Evolutionary conservation across 2,329 filamentous ascomycete genomes (phyloP), one percentile per base, ranked within the genome.

Genomic region (Epichloe brachyelytri): DNA sequence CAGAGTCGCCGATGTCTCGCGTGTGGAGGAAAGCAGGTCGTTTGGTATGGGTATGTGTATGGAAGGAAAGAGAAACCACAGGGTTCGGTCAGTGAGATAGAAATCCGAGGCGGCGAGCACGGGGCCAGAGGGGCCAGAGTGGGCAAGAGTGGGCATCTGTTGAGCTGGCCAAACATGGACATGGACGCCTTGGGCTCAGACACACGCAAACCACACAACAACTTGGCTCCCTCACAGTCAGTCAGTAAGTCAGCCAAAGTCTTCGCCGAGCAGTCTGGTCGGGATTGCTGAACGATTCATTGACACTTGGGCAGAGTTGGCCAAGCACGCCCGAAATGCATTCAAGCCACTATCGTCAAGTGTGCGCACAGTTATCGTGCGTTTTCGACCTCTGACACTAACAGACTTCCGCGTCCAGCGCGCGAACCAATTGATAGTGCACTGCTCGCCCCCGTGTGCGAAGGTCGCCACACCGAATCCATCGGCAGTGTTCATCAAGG

Each of bases 41-140:
- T 44, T 43, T 19, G 43, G 34, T 44, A 38, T 49, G 40, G 49
- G 33, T 43, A 49, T 46, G 49, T 49, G 49, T 40, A 50, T 54
- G 52, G 52, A 52, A 52, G 39, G 46, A 48, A 46, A 48, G 46
- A 52, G 50, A 52, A 54, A 49, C 30, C 22, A 38, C 49, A 46
- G 52, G 49, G 49, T 36, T 49, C 19, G 22, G 33, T 49, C 40
- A 39, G 49, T 40, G 52, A 47, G 43, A 44, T 49, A 26, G 46
- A 49, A 46, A 44, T 50, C 36, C 19, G 30, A 36, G 36, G 20
- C 26, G 37, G 20, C 33, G 39, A 40, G 46, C 50, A 49, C 46
- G 46, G 51, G 51, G 47, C 34, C 26, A 36, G 22, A 39, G 37
- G 12, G 36, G 33, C 12, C 37, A 50, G 34, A 44, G 20, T 45